Evolutionary conservation across 768 basidiomycete species (phyloP), one percentile per base, ranked within the genome.

Genomic region (Tremella fuciformis): DNA sequence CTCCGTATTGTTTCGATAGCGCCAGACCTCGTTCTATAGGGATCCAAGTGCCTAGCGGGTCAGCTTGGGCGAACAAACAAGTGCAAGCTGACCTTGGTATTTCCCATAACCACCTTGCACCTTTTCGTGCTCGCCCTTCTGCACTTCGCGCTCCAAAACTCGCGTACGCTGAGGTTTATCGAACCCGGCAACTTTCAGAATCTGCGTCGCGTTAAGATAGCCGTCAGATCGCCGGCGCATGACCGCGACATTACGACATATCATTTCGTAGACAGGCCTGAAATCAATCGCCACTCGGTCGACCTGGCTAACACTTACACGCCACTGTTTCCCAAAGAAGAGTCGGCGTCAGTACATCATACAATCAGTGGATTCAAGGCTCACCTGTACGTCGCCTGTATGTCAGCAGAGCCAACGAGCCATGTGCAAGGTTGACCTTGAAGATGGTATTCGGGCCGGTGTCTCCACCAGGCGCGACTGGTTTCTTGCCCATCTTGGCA

Each of bases 31-130:
- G 83, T 50, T 94, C 91, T 58, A 94, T 85, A 19, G 96, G 96
- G 62, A 99, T 92, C 96, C 96, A 99, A 21, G 96, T 99, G 13
- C 96, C 96, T 98, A 69, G 3, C n/a, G 34, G 13, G 41, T 54
- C 29, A 66, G 57, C 51, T 21, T 18, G 8, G 22, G 18, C 34
- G 1, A 24, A 47, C 15, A 16, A 22, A 15, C n/a, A 19, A 52
- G 7, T 63, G 29, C 25, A 15, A n/a, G 70, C 83, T 62, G 51
- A 93, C 96, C 96, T 82, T 99, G 96, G 75, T 98, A 98, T 79
- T 99, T 99, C 66, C 96, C 96, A 77, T 98, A 99, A 1, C 96
- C 96, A 21, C 96, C 96, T 77, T 99, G 96, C 0, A 99, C 93
- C 76, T 99, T 99, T 79, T 98, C 94, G 77, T 99, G 96, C 68